phyloP scores from a whole-genome alignment of 805 yeast species.

The Kodamaea sagamina region DNA sequence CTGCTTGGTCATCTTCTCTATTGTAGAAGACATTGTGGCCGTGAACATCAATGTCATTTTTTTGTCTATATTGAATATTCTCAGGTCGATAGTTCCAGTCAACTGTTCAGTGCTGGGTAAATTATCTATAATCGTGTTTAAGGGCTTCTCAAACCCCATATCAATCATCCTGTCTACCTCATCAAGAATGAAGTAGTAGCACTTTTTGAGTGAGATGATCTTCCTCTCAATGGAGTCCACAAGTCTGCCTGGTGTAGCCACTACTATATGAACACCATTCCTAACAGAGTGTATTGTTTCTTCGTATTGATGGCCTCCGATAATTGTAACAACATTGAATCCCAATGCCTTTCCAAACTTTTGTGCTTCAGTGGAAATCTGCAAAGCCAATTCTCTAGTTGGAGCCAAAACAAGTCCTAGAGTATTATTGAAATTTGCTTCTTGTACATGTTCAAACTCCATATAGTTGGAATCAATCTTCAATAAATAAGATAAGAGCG shows the following conservation, averaged over 20 bases:
- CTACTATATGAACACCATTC: slow-evolving; percentile 72
- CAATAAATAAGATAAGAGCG: slow-evolving; percentile 58
- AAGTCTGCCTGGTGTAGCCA: slow-evolving; percentile 93
- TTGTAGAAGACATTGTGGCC: slow-evolving; percentile 82
- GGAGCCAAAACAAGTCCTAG: slow-evolving; percentile 86
- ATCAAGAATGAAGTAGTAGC: slow-evolving; percentile 76
- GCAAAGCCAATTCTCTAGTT: slow-evolving; percentile 90
- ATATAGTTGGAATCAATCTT: slow-evolving; percentile 35
- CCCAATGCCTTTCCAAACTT: slow-evolving; percentile 47
- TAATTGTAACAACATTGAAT: slow-evolving; percentile 60
- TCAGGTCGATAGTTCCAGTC: slow-evolving; percentile 28
- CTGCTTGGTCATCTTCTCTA: slow-evolving; percentile 64
- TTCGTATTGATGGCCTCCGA: slow-evolving; percentile 89
- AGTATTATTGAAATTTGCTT: slow-evolving; percentile 57
- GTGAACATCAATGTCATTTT: slow-evolving; percentile 87
- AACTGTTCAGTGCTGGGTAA: slow-evolving; percentile 47
- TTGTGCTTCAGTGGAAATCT: slow-evolving; percentile 68
- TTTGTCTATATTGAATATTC: slow-evolving; percentile 38
- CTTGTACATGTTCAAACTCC: slow-evolving; percentile 44
- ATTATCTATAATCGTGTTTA: slow-evolving; percentile 56
- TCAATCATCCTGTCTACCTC: slow-evolving; percentile 97
- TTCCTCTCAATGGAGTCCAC: slow-evolving; percentile 76
- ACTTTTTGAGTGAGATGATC: slow-evolving; percentile 57
- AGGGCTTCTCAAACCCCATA: slow-evolving; percentile 86
- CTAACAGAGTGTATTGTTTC: slow-evolving; percentile 62